Percentiles rank a stretch among this genome's conserved stretches.
Conservation (phyloP, 768 basidiomycete genomes). For the Amanita muscaria region DNA sequence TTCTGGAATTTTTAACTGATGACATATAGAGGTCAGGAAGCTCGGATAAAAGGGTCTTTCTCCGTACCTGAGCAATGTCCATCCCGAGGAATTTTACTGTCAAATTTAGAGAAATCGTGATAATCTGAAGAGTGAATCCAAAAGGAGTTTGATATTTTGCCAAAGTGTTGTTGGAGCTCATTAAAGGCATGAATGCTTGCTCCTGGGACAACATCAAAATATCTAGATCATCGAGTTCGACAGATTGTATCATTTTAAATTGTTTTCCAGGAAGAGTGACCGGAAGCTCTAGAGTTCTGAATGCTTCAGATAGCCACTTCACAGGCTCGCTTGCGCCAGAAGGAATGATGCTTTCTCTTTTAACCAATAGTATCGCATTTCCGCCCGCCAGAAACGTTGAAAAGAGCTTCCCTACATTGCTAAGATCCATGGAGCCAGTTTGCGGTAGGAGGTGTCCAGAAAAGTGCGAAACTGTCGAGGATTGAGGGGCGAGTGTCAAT, state of each 20-base stretch:
- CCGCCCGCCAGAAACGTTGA: slow-evolving; percentile 54
- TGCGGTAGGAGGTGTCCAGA: slow-evolving; percentile 59
- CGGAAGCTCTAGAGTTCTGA: slow-evolving; percentile 52
- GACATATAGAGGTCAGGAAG: background rate
- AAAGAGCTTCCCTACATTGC: slow-evolving; percentile 53
- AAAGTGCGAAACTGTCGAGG: slow-evolving; percentile 42
- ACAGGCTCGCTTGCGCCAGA: slow-evolving; percentile 41
- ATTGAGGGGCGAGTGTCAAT: slow-evolving; percentile 41
- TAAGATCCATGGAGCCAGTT: slow-evolving; percentile 42
- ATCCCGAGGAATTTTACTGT: slow-evolving; percentile 37
- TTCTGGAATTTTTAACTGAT: slow-evolving; percentile 43
- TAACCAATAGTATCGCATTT: slow-evolving; percentile 52
- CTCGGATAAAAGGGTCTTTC: background rate
- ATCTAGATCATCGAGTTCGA: slow-evolving; percentile 47
- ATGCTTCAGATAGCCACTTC: slow-evolving; percentile 60
- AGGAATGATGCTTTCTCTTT: slow-evolving; percentile 54
- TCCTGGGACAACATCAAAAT: slow-evolving; percentile 41
- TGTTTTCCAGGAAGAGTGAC: slow-evolving; percentile 57
- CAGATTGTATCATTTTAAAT: slow-evolving; percentile 54
- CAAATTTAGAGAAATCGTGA: slow-evolving; percentile 47
- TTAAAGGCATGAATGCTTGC: slow-evolving; percentile 51
- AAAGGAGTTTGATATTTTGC: slow-evolving; percentile 67
- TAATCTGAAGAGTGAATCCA: slow-evolving; percentile 63
- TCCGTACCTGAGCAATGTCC: slow-evolving; percentile 43
- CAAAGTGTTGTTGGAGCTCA: slow-evolving; percentile 45